Conservation (phyloP, 169 alveolate genomes). For the Perkinsus chesapeaki region DNA sequence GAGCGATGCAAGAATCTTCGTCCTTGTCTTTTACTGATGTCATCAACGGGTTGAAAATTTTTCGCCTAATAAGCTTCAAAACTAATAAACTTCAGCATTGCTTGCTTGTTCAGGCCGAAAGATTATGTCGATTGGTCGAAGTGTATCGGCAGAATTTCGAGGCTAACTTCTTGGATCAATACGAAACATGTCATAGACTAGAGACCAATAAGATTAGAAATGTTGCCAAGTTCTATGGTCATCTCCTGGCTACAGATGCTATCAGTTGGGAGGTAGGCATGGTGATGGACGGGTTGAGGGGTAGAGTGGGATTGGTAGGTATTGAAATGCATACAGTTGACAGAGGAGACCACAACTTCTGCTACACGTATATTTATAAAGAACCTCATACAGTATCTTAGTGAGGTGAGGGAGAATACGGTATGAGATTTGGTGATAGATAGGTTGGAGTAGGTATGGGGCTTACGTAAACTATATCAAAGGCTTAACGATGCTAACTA, state of each 20-base stretch:
- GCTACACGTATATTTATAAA: conserved; percentile 93
- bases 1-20: no score
- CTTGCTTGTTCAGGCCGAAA: conserved; percentile 73
- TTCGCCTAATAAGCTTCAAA: no score
- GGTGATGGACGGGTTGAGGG: background rate
- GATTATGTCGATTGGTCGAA: conserved; percentile 84
- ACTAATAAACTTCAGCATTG: background rate
- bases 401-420: conserved; percentile 39
- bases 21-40: no score
- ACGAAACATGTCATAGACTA: conserved; percentile 75
- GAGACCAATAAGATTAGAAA: conserved; percentile 95
- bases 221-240: conserved; percentile 92
- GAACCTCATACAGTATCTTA: conserved; percentile 83
- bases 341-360: conserved; percentile 95
- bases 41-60: no score
- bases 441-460: conserved; percentile 33
- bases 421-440: background rate
- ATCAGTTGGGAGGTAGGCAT: conserved; percentile 36
- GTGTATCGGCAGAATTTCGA: conserved; percentile 81
- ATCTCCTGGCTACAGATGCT: conserved; percentile 80
- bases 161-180: conserved; percentile 67
- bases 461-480: conserved; percentile 47
- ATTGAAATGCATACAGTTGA: conserved; percentile 59
- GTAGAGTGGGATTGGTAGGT: background rate
- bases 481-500: conserved; percentile 72